phyloP scores from a whole-genome alignment of 176 grass and related monocot genomes.

The Otatea glauca region DNA sequence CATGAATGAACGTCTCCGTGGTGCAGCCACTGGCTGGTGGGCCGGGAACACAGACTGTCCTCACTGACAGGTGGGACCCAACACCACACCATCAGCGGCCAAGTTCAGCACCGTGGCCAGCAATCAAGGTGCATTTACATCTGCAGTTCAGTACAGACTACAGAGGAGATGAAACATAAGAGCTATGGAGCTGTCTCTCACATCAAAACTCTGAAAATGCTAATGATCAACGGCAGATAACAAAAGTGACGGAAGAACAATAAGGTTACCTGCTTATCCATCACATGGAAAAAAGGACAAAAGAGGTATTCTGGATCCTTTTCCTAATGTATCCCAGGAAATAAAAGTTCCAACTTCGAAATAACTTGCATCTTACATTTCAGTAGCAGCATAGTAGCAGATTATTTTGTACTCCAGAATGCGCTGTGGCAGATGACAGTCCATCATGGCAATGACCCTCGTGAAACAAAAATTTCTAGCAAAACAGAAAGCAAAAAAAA shows the following conservation, averaged over 20 bases:
- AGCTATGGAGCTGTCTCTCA: background rate
- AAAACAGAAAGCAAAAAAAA: conserved; percentile 30
- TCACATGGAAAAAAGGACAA: background rate
- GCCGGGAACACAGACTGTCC: background rate
- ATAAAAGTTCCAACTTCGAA: conserved; percentile 12
- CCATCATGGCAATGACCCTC: conserved; percentile 15
- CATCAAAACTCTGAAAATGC: background rate
- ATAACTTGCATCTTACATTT: conserved; percentile 45
- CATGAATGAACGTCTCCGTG: background rate
- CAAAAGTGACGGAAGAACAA: background rate
- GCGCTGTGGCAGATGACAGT: conserved; percentile 31
- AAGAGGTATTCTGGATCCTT: background rate
- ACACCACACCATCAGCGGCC: background rate
- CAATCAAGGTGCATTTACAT: background rate
- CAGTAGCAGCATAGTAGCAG: conserved; percentile 42
- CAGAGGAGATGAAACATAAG: background rate
- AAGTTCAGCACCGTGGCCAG: background rate
- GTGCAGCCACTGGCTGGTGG: background rate
- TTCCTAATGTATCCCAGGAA: conserved; percentile 38
- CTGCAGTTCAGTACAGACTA: too few relatives aligned
- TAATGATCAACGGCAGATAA: background rate
- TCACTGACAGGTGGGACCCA: background rate
- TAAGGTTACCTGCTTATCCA: background rate
- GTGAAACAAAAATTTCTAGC: conserved; percentile 43
- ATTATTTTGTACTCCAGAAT: conserved; percentile 57